Percentiles rank a stretch among this genome's conserved stretches.
Conservation (phyloP, 2,329 filamentous ascomycete genomes). For the Onygenales sp. region DNA sequence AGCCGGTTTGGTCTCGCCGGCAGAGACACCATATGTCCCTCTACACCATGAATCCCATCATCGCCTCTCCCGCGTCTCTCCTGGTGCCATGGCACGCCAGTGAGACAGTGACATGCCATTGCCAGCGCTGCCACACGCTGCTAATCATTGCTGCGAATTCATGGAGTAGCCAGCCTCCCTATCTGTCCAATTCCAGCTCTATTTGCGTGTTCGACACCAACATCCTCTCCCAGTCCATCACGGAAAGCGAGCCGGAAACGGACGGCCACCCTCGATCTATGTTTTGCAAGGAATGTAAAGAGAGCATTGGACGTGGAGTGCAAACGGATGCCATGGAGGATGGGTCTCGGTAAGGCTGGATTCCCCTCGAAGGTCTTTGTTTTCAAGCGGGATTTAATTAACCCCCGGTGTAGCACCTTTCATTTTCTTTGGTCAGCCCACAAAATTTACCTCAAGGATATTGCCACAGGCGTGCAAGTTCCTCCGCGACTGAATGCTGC, state of each 20-base stretch:
- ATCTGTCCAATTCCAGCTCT: neutral
- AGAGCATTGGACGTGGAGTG: neutral
- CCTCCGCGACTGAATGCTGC: neutral
- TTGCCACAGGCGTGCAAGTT: neutral
- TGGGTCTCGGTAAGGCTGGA: neutral
- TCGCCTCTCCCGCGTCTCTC: neutral
- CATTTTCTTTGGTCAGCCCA: neutral
- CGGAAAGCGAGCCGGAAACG: neutral
- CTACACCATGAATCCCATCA: neutral
- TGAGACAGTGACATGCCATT: neutral
- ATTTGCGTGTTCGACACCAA: neutral
- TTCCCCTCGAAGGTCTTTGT: neutral
- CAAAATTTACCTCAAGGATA: neutral
- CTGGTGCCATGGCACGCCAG: neutral
- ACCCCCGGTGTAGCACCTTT: neutral
- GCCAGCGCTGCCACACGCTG: neutral
- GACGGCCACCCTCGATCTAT: neutral
- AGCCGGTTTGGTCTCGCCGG: no score
- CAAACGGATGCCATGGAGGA: neutral
- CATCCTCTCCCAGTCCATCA: neutral
- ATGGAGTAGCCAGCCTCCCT: neutral
- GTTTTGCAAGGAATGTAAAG: neutral
- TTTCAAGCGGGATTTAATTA: neutral
- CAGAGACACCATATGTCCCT: no score
- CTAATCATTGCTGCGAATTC: neutral